These are phyloP conservation scores for Ogataea minuta DNA, from an alignment of 805 yeast species.

Conservation along the genomic window DNA sequence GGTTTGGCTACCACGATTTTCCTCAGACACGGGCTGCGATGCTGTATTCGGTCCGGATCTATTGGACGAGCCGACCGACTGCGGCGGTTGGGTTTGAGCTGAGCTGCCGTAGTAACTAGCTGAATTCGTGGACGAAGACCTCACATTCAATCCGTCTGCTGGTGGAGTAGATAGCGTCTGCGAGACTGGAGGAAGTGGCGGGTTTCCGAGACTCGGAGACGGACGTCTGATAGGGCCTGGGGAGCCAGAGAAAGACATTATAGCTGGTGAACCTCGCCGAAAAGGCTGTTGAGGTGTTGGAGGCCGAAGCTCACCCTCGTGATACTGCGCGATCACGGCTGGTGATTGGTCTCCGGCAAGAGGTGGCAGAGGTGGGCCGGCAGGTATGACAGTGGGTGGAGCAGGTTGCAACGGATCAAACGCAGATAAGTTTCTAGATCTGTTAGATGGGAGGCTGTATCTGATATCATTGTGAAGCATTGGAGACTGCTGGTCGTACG, in stretches of 20 bases:
- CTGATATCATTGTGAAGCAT: constrained; percentile 33
- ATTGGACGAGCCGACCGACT: constrained; percentile 4
- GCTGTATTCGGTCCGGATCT: constrained; percentile 14
- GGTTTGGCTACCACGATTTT: constrained; percentile 17
- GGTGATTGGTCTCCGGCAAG: constrained; percentile 12
- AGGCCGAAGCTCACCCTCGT: constrained; percentile 13
- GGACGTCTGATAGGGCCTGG: constrained; percentile 15
- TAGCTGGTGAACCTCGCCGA: constrained; percentile 14
- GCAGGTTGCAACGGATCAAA: constrained; percentile 35
- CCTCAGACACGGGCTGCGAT: constrained; percentile 19
- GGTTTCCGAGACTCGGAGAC: constrained; percentile 10
- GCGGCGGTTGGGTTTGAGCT: constrained; percentile 3
- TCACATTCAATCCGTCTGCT: constrained; percentile 18
- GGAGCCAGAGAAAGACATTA: constrained; percentile 15
- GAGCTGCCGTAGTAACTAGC: constrained; percentile 4
- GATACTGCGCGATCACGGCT: constrained; percentile 6
- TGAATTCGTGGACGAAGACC: constrained; percentile 19
- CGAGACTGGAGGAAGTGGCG: constrained; percentile 3
- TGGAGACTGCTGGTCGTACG: constrained; percentile 24
- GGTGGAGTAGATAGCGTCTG: constrained; percentile 2
- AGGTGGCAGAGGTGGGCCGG: constrained; percentile 11
- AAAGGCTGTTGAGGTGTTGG: constrained; percentile 14
- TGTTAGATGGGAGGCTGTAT: constrained; percentile 29
- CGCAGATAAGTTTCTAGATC: constrained; percentile 40
- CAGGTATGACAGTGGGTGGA: constrained; percentile 9